A percentile compares a stretch with the other conserved stretches of the same genome.
These are phyloP conservation scores for Botrytis porri DNA, from an alignment of 2,329 filamentous ascomycete genomes.

Conservation along the genomic window DNA sequence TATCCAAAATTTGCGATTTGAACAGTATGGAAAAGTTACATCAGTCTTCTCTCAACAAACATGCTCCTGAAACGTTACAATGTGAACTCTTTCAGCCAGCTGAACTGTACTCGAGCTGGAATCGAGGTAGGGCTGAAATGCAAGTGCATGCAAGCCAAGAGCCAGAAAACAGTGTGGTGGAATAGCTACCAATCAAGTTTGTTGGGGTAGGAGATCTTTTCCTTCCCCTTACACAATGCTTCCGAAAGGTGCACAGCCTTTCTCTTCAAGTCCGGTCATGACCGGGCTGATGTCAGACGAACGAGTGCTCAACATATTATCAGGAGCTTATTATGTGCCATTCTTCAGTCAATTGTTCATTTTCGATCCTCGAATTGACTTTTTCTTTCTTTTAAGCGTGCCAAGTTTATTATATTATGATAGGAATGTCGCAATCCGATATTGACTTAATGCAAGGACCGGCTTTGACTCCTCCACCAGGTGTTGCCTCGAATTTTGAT, in stretches of 20 bases:
- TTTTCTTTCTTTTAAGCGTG: background rate
- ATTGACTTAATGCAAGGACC: slow-evolving; percentile 2
- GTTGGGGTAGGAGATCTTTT: background rate
- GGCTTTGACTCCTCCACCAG: background rate
- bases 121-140: background rate
- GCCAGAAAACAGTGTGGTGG: background rate
- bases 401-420: background rate
- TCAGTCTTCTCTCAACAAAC: background rate
- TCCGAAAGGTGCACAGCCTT: background rate
- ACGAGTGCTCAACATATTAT: background rate
- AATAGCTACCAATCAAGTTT: background rate
- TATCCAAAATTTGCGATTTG: fast-evolving
- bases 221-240: background rate
- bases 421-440: background rate
- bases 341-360: background rate
- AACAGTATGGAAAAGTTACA: no score
- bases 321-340: background rate
- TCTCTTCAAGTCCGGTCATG: slow-evolving; percentile 4
- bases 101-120: background rate
- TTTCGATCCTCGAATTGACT: background rate
- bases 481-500: background rate
- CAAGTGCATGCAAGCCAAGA: slow-evolving; percentile 3
- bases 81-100: background rate
- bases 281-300: slow-evolving; percentile 10
- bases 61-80: background rate